Percentiles rank a stretch among this genome's conserved stretches.
Evolutionary conservation across 2,329 filamentous ascomycete species (phyloP).

Genomic region (Knoxdaviesia proteae): DNA sequence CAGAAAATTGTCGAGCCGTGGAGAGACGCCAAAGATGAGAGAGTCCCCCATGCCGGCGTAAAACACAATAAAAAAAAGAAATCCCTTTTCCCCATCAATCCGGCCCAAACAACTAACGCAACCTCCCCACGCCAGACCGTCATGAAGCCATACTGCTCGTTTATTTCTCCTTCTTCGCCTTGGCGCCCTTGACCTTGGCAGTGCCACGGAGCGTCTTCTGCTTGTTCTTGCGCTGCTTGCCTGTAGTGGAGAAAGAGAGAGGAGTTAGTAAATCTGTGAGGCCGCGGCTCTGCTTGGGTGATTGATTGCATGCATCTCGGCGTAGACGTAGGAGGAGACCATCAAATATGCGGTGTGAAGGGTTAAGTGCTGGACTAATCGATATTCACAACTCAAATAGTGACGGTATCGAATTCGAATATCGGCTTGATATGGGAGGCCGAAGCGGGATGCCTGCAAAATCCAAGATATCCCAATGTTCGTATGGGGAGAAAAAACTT

Average conservation of each 20-base stretch:
- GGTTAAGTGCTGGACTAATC: too few relatives aligned
- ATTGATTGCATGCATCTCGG: too few relatives aligned
- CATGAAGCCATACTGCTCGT: slow-evolving; percentile 16
- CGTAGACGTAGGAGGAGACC: too few relatives aligned
- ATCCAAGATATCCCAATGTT: not conserved
- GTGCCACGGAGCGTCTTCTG: slow-evolving; percentile 96
- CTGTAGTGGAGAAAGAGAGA: slow-evolving; percentile 26
- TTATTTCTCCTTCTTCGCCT: slow-evolving; percentile 89
- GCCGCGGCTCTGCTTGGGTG: too few relatives aligned
- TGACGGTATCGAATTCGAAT: too few relatives aligned
- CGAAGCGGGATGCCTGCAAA: too few relatives aligned
- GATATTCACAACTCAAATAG: too few relatives aligned
- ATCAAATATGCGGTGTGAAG: too few relatives aligned
- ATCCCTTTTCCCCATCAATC: too few relatives aligned
- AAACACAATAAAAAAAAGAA: slow-evolving; percentile 1
- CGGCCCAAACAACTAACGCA: slow-evolving; percentile 1
- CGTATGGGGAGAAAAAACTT: slow-evolving; percentile 27
- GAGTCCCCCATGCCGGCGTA: not conserved
- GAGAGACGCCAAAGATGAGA: not conserved
- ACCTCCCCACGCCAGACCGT: slow-evolving; percentile 2
- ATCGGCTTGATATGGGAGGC: too few relatives aligned
- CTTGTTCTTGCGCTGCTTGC: slow-evolving; percentile 99
- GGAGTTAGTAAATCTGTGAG: too few relatives aligned
- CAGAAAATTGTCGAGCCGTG: not conserved
- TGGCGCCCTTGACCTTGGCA: slow-evolving; percentile 92